phyloP scores from a whole-genome alignment of 1,139 yeast species.

The Debaryomycetaceae sp. region DNA sequence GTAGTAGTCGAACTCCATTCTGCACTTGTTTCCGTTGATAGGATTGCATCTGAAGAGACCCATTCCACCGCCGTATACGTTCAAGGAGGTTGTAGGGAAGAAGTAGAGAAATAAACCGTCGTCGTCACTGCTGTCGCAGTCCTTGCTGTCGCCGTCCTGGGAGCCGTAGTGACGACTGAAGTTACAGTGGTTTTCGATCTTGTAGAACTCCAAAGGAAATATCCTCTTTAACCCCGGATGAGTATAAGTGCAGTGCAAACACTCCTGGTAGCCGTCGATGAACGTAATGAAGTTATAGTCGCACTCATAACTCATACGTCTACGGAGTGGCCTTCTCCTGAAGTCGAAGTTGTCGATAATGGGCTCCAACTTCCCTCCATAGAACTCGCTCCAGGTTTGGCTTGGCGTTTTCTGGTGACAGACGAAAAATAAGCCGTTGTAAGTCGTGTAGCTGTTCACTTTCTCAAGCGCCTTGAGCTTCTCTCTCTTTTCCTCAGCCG shows the following conservation, averaged over 20 bases:
- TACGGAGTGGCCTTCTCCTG: not conserved
- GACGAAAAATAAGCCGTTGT: constrained; percentile 14
- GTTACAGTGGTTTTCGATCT: not conserved
- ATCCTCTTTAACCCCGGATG: constrained; percentile 1
- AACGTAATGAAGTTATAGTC: constrained; percentile 1
- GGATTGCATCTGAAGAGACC: constrained; percentile 18
- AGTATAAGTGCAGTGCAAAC: constrained; percentile 1
- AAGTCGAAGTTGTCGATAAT: constrained; percentile 1
- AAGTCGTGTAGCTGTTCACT: constrained; percentile 14
- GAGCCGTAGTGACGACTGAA: constrained; percentile 1
- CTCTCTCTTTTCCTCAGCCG: constrained; percentile 3
- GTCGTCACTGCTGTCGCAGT: not conserved
- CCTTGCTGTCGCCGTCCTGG: not conserved
- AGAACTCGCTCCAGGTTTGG: not conserved
- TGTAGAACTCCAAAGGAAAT: constrained; percentile 1
- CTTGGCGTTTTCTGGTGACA: constrained; percentile 13
- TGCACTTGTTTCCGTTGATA: constrained; percentile 12
- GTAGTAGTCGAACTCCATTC: constrained; percentile 20
- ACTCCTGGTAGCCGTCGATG: constrained; percentile 2
- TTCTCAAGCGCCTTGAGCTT: constrained; percentile 8
- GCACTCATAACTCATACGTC: not conserved
- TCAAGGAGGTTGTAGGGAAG: constrained; percentile 3
- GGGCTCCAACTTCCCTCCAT: not conserved
- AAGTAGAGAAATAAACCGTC: constrained; percentile 1
- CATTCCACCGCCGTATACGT: constrained; percentile 18